Base-by-base conservation (phyloP, 2,329 filamentous ascomycete genomes). In the Pseudovirgaria hyperparasitica region DNA sequence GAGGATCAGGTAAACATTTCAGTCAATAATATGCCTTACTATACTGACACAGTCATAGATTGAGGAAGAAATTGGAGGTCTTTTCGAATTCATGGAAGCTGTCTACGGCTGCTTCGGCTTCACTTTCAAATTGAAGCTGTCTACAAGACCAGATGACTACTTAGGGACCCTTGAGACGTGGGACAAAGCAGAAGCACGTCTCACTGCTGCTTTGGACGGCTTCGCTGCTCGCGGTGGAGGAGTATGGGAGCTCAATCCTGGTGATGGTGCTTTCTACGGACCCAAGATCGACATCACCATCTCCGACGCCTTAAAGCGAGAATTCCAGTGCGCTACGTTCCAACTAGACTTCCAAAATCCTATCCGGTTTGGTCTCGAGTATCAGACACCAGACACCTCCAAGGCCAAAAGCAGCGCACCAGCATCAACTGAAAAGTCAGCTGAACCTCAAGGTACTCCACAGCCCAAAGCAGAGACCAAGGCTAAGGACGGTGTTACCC, bases 211-310 rank as follows among this genome's bases (percentile, higher is more conserved):
- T 11, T 66, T 98, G 25, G 70, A 90, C 38, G 68, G 76, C 36
- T 96, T 94, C 54, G 48, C 49, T 4, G 47, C 49, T 9, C 40
- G 58, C 25, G 65, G 65, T 27, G 70, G 76, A 33, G 67, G 74
- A 18, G 64, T 74, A 37, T 98, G 90, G 90, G 79, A 82, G 53
- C 65, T 93, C 27, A 93, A 96, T 57, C 79, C 84, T 33, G 90
- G 87, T 31, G 90, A 98, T 44, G 90, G 90, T 49, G 90, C 90
- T 28, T 98, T 96, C 61, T 98, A 98, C 54, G 90, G 90, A 2
- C 90, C 90, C 27, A 98, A 98, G 71, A 93, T 96, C 43, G 90
- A 98, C 45, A 90, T 98, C 48, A 92, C 82, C 35, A 86, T 98
- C 46, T 77, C 76, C 27, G 87, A 94, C 56, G 82, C 82, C 23